A percentile compares a stretch with the other conserved stretches of the same genome.
Conservation (phyloP, 2,329 filamentous ascomycete species). For the Westerdykella ornata region DNA sequence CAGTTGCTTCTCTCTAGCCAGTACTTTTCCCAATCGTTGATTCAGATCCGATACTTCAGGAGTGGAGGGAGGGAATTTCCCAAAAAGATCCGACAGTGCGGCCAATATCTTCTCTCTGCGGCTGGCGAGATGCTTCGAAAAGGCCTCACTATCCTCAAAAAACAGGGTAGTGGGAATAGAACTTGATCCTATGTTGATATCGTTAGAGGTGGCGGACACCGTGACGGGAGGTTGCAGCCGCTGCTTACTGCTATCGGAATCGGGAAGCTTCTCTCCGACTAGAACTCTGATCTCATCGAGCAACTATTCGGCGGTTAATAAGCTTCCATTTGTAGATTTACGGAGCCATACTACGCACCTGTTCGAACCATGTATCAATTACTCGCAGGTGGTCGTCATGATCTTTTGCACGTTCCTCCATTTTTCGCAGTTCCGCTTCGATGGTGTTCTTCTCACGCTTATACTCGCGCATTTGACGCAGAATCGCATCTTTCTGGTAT, state of each 20-base stretch:
- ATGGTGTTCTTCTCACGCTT: constrained; percentile 80
- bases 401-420: constrained; percentile 69
- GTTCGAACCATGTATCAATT: constrained; percentile 88
- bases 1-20: constrained; percentile 77
- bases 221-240: background rate
- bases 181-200: constrained; percentile 15
- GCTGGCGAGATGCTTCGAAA: constrained; percentile 72
- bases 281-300: constrained; percentile 45
- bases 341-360: constrained; percentile 53
- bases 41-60: constrained; percentile 69
- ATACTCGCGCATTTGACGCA: constrained; percentile 96
- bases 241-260: constrained; percentile 2
- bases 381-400: constrained; percentile 90
- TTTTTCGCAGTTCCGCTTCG: constrained; percentile 72
- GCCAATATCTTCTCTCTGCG: constrained; percentile 70
- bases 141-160: constrained; percentile 52
- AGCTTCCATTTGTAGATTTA: background rate
- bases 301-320: constrained; percentile 34
- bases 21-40: constrained; percentile 62
- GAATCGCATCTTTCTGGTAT: constrained; percentile 93
- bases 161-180: constrained; percentile 49
- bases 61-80: constrained; percentile 44
- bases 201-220: background rate
- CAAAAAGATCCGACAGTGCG: constrained; percentile 64
- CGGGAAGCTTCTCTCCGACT: constrained; percentile 31